Evolutionary conservation across 2,329 filamentous ascomycete species (phyloP), one percentile per base, ranked within the genome.

Genomic region (Graphilbum sp.): DNA sequence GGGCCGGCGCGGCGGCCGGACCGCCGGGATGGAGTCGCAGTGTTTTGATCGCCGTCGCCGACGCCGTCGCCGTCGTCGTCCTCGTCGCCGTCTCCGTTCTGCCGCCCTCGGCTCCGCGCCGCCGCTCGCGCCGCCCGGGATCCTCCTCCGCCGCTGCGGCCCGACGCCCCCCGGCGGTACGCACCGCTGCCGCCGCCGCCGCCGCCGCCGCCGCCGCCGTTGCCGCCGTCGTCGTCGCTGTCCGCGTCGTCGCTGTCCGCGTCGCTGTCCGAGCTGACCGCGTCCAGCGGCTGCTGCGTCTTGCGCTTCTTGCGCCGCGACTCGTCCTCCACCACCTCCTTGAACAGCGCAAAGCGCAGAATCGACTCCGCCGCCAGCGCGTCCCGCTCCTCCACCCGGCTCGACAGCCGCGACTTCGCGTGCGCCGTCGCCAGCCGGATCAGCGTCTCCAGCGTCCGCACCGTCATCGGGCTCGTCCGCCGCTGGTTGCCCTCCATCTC

Each of bases 381-480:
- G 55, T 98, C 90, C 39, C 79, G 77, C 54, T 93, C 81, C 46
- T 96, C 87, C 3, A 98, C 85, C 31, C 84, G 69, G 52, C 75
- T 86, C 1, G 86, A 94, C 7, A 98, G 66, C 23, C 90, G 75
- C 7, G 87, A 75, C 60, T 96, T 98, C 43, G 90, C 90, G 50
- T 98, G 90, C 1, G 90, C 90, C 1, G 88, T 96, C 5, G 90
- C 83, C 16, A 98, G 69, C 75, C 90, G 90, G 54, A 98, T 96
- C n/a, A 98, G 69, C 0, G 90, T 98, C 59, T 98, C 90, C 15
- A 98, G 67, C 2, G 88, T 96, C 76, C 90, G 84, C 7, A 94
- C 88, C 10, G 90, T 98, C 66, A 98, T 83, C 5, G 90, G 90
- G 32, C 82, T 88, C 0, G 90, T 98, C 49, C 86, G 79, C 49